Percentiles rank a stretch among this genome's conserved stretches.
Conservation (phyloP, 208 protist species). For the Trypanosoma avium region DNA sequence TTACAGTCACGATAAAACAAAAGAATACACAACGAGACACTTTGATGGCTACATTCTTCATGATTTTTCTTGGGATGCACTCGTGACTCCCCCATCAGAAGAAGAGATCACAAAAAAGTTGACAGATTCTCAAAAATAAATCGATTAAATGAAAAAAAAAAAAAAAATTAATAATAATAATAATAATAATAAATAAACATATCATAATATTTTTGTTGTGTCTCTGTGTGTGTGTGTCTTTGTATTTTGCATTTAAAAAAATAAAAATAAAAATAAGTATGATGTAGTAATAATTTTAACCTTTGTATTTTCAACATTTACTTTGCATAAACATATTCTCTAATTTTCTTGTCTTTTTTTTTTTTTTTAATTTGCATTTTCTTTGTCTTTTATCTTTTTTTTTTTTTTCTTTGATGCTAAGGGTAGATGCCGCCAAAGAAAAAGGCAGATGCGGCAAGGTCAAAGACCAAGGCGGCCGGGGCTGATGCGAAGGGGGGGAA, state of each 20-base stretch:
- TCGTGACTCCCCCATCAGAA: conserved; percentile 37
- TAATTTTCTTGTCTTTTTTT: background rate
- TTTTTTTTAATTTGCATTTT: conserved; percentile 1
- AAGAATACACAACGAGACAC: conserved; percentile 77
- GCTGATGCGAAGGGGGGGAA: conserved; percentile 18
- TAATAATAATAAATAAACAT: too few species aligned
- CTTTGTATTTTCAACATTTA: too few species aligned
- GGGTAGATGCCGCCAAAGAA: conserved; percentile 27
- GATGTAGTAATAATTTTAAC: too few species aligned
- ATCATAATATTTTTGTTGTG: too few species aligned
- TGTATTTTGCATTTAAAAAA: too few species aligned
- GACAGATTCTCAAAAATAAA: background rate
- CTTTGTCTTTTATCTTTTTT: conserved; percentile 11
- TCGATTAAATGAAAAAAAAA: conserved; percentile 1
- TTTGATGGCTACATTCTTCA: conserved; percentile 85
- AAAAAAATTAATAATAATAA: background rate
- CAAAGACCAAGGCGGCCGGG: conserved; percentile 14
- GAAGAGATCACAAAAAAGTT: too few species aligned
- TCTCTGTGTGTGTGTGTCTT: too few species aligned
- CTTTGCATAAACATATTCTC: too few species aligned
- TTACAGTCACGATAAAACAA: conserved; percentile 55
- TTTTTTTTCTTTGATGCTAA: conserved; percentile 20
- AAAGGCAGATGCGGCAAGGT: conserved; percentile 2
- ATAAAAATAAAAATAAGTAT: too few species aligned
- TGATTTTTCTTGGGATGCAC: conserved; percentile 60